These are phyloP conservation scores for Colletotrichum truncatum DNA, from an alignment of 2,329 filamentous ascomycete genomes.

Conservation along the genomic window DNA sequence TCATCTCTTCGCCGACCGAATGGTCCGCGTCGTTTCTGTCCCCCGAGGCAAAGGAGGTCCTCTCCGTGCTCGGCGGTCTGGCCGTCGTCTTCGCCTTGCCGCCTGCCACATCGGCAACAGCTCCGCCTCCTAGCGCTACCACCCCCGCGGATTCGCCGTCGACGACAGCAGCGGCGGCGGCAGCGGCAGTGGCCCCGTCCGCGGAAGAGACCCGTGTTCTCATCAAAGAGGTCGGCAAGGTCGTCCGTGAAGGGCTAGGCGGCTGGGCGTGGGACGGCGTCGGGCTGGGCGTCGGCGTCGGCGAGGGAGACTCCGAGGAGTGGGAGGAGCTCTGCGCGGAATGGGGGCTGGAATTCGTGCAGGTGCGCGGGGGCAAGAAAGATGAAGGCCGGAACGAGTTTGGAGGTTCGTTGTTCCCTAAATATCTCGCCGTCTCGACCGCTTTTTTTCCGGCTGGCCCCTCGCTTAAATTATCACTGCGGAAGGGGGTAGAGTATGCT, in stretches of 20 bases:
- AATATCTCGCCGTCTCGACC: background rate
- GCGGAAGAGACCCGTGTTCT: constrained; percentile 47
- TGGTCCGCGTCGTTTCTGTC: constrained; percentile 70
- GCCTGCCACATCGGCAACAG: background rate
- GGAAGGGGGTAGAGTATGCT: constrained; percentile 21
- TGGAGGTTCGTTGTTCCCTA: constrained; percentile 58
- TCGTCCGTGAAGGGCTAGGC: constrained; percentile 65
- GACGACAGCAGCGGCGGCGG: background rate
- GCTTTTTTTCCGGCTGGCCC: background rate
- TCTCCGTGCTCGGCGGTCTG: constrained; percentile 68
- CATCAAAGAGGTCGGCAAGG: constrained; percentile 61
- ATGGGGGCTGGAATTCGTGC: constrained; percentile 70
- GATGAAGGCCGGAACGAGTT: constrained; percentile 62
- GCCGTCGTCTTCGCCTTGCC: constrained; percentile 61
- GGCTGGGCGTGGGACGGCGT: constrained; percentile 74
- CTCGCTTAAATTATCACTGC: background rate
- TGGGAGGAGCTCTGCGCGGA: constrained; percentile 70
- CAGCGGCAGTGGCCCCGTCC: background rate
- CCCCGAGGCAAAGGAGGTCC: constrained; percentile 69
- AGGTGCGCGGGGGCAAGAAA: constrained; percentile 51
- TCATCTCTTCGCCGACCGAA: constrained; percentile 58
- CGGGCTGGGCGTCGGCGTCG: constrained; percentile 66
- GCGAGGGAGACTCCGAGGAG: constrained; percentile 54
- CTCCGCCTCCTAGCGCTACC: background rate
- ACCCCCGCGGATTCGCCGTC: too few relatives aligned